Evolutionary conservation across 768 basidiomycete genomes (phyloP).

Genomic region (Phaffia tasmanica): DNA sequence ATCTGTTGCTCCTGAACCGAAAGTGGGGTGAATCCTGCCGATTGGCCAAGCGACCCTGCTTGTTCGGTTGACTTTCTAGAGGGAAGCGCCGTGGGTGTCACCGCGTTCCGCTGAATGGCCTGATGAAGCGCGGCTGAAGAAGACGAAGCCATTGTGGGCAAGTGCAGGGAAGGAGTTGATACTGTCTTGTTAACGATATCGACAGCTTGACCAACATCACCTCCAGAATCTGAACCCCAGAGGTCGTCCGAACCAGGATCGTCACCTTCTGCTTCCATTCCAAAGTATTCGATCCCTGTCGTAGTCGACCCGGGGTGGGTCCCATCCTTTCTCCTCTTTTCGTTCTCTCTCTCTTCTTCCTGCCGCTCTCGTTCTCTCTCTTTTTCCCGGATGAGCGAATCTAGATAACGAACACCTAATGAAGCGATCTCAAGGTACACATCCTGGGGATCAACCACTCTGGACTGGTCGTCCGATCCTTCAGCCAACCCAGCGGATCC

Average conservation of each 20-base stretch:
- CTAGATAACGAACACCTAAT: constrained; percentile 61
- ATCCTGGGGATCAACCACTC: constrained; percentile 32
- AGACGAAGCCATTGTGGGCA: background rate
- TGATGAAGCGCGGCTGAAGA: background rate
- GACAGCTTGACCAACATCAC: constrained; percentile 25
- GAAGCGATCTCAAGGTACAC: constrained; percentile 48
- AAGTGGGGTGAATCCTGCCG: background rate
- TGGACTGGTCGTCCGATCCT: constrained; percentile 42
- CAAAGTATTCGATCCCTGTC: background rate
- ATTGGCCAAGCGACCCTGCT: too few relatives aligned
- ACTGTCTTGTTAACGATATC: constrained; percentile 12
- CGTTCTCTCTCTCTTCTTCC: constrained; percentile 50
- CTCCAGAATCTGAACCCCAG: constrained; percentile 30
- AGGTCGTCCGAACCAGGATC: constrained; percentile 12
- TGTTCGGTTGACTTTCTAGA: background rate
- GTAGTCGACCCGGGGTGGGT: constrained; percentile 1
- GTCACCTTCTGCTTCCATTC: background rate
- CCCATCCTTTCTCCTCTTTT: constrained; percentile 22
- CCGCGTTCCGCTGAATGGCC: background rate
- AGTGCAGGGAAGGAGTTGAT: background rate
- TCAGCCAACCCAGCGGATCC: constrained; percentile 46
- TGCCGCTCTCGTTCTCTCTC: constrained; percentile 61
- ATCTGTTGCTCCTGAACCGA: background rate
- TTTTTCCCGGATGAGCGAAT: constrained; percentile 46
- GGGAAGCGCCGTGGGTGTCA: background rate